Percentiles rank a stretch among this genome's conserved stretches.
Conservation (phyloP, 169 alveolate genomes). For the Plasmodium billcollinsi region DNA sequence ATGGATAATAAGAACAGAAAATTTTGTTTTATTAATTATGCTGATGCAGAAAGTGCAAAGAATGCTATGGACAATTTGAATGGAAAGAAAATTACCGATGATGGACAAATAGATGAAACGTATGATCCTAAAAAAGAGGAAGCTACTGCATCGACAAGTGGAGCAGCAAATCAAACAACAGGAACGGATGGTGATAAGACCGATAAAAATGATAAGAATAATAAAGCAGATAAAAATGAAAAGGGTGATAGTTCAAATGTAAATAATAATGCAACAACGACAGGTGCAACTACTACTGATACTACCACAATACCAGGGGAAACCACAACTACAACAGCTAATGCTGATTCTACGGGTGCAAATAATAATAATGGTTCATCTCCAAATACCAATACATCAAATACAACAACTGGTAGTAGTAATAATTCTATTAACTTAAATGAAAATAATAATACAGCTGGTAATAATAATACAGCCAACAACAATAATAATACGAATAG, state of each 20-base stretch:
- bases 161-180: constrained; percentile 11
- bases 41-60: constrained; percentile 89
- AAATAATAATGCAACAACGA: not conserved
- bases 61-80: constrained; percentile 91
- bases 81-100: constrained; percentile 85
- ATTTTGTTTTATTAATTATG: constrained; percentile 92
- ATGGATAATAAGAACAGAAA: constrained; percentile 90
- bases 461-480: not conserved
- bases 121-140: constrained; percentile 71
- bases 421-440: not conserved
- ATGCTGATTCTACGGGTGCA: not conserved
- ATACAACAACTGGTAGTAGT: constrained; percentile 14
- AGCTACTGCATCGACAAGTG: constrained; percentile 8
- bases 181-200: not conserved
- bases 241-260: not conserved
- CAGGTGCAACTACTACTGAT: constrained; percentile 9
- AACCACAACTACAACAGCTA: not conserved
- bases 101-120: constrained; percentile 75
- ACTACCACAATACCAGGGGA: constrained; percentile 1
- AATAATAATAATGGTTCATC: constrained; percentile 5
- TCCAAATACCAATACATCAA: not conserved
- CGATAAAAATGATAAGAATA: not conserved
- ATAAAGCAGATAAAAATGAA: constrained; percentile 16
- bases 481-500: not conserved
- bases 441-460: constrained; percentile 2